These are phyloP conservation scores for Diutina scorzettiae DNA, from an alignment of 1,139 yeast species.

Conservation along the genomic window DNA sequence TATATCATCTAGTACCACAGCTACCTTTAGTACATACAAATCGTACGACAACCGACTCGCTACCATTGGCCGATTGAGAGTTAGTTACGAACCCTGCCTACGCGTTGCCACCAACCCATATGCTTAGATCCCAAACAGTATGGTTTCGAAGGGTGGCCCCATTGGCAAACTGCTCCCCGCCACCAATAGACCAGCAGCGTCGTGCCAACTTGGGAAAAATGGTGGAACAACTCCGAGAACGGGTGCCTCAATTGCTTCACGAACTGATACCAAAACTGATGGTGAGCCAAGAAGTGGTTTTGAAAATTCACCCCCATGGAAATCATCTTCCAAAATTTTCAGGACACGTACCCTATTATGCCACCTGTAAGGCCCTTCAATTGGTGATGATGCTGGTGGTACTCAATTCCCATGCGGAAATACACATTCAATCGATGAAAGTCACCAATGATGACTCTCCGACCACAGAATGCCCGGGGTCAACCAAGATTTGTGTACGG, in stretches of 20 bases:
- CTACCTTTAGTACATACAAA: no score
- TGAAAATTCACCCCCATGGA: slow-evolving; percentile 27
- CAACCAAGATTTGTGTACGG: slow-evolving; percentile 44
- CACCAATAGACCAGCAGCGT: slow-evolving; percentile 8
- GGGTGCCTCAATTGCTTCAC: slow-evolving; percentile 48
- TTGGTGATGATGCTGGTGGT: slow-evolving; percentile 42
- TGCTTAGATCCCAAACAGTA: background rate
- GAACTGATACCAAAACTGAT: slow-evolving; percentile 36
- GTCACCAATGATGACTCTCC: slow-evolving; percentile 14
- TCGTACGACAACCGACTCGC: no score
- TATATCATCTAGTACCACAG: no score
- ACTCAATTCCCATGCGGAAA: slow-evolving; percentile 33
- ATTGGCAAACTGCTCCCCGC: background rate
- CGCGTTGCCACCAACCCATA: no score
- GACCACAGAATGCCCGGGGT: slow-evolving; percentile 25
- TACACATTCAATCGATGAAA: slow-evolving; percentile 38
- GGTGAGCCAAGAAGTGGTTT: slow-evolving; percentile 39
- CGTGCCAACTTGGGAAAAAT: slow-evolving; percentile 53
- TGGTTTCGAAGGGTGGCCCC: background rate
- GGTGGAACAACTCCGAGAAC: slow-evolving; percentile 35
- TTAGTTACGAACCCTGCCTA: no score
- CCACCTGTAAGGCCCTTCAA: slow-evolving; percentile 43
- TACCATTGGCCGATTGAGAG: no score
- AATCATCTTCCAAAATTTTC: slow-evolving; percentile 46
- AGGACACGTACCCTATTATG: slow-evolving; percentile 47